These are phyloP conservation scores for Hemerocallis citrina DNA, from an alignment of 106 monocot genomes.

Conservation along the genomic window DNA sequence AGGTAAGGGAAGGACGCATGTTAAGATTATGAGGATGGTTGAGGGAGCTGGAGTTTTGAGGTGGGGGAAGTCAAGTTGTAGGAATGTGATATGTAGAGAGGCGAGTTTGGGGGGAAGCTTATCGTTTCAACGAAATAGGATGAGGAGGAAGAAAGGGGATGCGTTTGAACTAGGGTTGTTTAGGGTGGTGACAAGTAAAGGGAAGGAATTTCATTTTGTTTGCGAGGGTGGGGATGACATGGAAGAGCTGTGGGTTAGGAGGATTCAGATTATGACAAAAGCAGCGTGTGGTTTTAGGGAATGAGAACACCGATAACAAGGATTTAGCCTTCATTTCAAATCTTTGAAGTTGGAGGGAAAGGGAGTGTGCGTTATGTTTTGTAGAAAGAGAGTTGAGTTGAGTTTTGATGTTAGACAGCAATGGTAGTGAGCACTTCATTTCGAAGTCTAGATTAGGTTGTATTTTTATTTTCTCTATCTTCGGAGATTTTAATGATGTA, in stretches of 20 bases:
- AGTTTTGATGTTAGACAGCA: too few relatives aligned
- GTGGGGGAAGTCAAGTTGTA: constrained; percentile 63
- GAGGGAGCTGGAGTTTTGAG: constrained; percentile 37
- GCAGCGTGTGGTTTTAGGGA: constrained; percentile 2
- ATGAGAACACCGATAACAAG: too few relatives aligned
- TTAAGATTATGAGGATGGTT: constrained; percentile 58
- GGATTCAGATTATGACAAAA: constrained; percentile 42
- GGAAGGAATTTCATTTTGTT: constrained; percentile 75
- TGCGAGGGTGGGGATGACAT: constrained; percentile 52
- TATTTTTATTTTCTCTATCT: neutral
- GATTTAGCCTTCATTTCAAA: too few relatives aligned
- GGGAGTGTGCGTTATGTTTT: too few relatives aligned
- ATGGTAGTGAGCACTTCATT: neutral
- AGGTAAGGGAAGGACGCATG: constrained; percentile 62
- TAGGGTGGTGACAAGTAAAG: constrained; percentile 46
- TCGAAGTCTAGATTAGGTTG: constrained; percentile 3
- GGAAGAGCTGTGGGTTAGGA: constrained; percentile 82
- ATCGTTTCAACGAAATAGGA: constrained; percentile 34
- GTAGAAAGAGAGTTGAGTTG: too few relatives aligned
- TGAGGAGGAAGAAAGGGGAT: constrained; percentile 41
- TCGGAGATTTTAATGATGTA: neutral
- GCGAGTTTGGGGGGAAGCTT: constrained; percentile 46
- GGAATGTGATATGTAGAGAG: constrained; percentile 72
- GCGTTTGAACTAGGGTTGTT: constrained; percentile 54
- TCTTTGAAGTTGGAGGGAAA: neutral